Conservation (phyloP, 2,329 filamentous ascomycete species). For the Beauveria rudraprayagi region DNA sequence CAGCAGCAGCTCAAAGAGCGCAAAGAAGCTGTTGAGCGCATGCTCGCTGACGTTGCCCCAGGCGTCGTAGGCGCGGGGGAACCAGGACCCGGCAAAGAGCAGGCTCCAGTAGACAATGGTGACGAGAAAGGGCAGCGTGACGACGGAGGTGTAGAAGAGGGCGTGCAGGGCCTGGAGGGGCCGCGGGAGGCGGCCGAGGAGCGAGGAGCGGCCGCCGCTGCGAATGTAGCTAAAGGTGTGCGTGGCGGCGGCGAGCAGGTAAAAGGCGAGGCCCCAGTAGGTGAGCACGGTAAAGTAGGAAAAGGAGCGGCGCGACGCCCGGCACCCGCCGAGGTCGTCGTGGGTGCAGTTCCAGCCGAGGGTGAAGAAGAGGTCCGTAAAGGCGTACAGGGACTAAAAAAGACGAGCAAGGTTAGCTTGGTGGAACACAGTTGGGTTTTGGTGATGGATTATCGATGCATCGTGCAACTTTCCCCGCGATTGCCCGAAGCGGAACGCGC, state of each 20-base stretch:
- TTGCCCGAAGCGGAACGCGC: too few relatives aligned
- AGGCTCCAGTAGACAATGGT: slow-evolving; percentile 63
- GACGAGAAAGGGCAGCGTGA: slow-evolving; percentile 59
- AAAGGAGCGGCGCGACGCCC: slow-evolving; percentile 49
- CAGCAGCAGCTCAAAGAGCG: slow-evolving; percentile 66
- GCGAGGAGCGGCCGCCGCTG: slow-evolving; percentile 31
- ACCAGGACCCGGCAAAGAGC: slow-evolving; percentile 47
- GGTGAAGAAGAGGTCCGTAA: slow-evolving; percentile 60
- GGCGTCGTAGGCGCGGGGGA: slow-evolving; percentile 38
- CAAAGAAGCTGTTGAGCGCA: slow-evolving; percentile 63
- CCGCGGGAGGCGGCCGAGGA: slow-evolving; percentile 53
- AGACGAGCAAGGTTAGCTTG: not conserved
- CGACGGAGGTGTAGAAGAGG: slow-evolving; percentile 55
- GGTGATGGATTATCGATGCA: not conserved
- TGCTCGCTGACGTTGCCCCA: slow-evolving; percentile 69
- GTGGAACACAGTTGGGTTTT: not conserved
- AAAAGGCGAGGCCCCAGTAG: slow-evolving; percentile 78
- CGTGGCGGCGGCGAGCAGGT: slow-evolving; percentile 57
- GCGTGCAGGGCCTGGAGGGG: slow-evolving; percentile 57
- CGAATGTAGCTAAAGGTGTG: slow-evolving; percentile 63
- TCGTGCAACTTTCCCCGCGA: too few relatives aligned
- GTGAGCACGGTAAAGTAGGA: slow-evolving; percentile 77
- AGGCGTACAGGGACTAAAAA: slow-evolving; percentile 54
- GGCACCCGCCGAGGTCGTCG: slow-evolving; percentile 33
- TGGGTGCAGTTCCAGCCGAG: slow-evolving; percentile 58